Percentiles rank a stretch among this genome's conserved stretches.
phyloP scores from a whole-genome alignment of 1,139 yeast species.

The Yamadazyma sp. region DNA sequence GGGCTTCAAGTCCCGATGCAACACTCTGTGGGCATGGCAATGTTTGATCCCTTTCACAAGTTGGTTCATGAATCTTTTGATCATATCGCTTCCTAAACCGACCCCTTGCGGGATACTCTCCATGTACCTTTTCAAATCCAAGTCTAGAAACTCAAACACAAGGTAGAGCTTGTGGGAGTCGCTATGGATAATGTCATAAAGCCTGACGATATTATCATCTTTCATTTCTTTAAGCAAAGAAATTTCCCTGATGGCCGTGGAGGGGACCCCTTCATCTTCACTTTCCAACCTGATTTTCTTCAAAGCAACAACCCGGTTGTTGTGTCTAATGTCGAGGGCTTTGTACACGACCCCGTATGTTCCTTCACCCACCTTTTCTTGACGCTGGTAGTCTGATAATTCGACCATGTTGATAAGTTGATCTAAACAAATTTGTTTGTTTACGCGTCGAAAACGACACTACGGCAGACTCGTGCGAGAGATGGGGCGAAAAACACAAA shows the following conservation, averaged over 20 bases:
- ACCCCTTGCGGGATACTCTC: constrained; percentile 91
- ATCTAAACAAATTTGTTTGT: not conserved
- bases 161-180: constrained; percentile 91
- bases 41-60: constrained; percentile 88
- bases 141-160: constrained; percentile 90
- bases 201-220: constrained; percentile 87
- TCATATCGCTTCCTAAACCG: constrained; percentile 87
- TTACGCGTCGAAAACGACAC: constrained; percentile 3
- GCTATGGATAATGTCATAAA: constrained; percentile 95
- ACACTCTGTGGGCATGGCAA: constrained; percentile 92
- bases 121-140: constrained; percentile 96
- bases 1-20: constrained; percentile 95
- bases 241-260: constrained; percentile 96
- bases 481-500: too few relatives aligned
- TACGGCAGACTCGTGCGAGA: not conserved
- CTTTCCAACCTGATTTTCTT: constrained; percentile 94
- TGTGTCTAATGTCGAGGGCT: constrained; percentile 86
- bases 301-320: constrained; percentile 88
- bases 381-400: constrained; percentile 84
- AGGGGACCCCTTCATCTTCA: constrained; percentile 98
- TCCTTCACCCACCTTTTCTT: constrained; percentile 97
- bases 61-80: constrained; percentile 91
- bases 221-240: constrained; percentile 89
- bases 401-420: constrained; percentile 59
- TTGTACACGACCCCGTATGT: constrained; percentile 98